Evolutionary conservation across 2,329 filamentous ascomycete genomes (phyloP).

Genomic region (Trichoderma oligosporum): DNA sequence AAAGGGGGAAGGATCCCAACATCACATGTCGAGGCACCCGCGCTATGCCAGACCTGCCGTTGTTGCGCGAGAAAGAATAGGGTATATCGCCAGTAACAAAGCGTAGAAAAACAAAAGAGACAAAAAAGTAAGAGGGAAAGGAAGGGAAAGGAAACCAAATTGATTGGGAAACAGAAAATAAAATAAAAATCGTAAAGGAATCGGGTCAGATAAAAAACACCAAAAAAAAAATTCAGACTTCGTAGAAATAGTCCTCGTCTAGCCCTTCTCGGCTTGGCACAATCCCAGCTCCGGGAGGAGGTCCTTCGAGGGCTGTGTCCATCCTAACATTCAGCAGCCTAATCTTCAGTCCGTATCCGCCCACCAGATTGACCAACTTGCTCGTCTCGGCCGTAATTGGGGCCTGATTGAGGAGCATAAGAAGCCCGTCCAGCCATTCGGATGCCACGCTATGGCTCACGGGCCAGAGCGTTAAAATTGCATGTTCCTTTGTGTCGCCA

Average conservation of each 20-base stretch:
- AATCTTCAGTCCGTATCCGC: slow-evolving; percentile 90
- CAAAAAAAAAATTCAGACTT: slow-evolving; percentile 47
- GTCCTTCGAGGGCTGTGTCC: slow-evolving; percentile 68
- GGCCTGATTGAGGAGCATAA: slow-evolving; percentile 92
- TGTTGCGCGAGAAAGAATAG: slow-evolving; percentile 7
- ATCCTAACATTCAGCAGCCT: slow-evolving; percentile 85
- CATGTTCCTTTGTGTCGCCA: slow-evolving; percentile 55
- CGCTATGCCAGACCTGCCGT: slow-evolving; percentile 19
- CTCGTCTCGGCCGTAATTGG: slow-evolving; percentile 97
- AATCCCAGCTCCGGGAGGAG: slow-evolving; percentile 64
- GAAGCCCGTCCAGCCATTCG: slow-evolving; percentile 92
- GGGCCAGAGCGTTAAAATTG: slow-evolving; percentile 80
- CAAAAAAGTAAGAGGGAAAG: not conserved
- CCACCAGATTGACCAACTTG: slow-evolving; percentile 79
- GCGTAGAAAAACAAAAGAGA: not conserved
- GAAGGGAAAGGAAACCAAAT: not conserved
- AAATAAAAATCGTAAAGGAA: not conserved
- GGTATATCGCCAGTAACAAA: slow-evolving; percentile 13
- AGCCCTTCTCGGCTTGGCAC: slow-evolving; percentile 80
- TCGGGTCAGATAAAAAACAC: not conserved
- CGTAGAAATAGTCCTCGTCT: slow-evolving; percentile 92
- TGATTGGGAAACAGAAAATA: not conserved
- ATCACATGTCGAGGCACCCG: slow-evolving; percentile 19
- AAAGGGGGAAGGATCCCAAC: slow-evolving; percentile 12
- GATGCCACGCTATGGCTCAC: slow-evolving; percentile 77